phyloP scores from a whole-genome alignment of 2,329 filamentous ascomycete species.

The Cytospora chrysosperma region DNA sequence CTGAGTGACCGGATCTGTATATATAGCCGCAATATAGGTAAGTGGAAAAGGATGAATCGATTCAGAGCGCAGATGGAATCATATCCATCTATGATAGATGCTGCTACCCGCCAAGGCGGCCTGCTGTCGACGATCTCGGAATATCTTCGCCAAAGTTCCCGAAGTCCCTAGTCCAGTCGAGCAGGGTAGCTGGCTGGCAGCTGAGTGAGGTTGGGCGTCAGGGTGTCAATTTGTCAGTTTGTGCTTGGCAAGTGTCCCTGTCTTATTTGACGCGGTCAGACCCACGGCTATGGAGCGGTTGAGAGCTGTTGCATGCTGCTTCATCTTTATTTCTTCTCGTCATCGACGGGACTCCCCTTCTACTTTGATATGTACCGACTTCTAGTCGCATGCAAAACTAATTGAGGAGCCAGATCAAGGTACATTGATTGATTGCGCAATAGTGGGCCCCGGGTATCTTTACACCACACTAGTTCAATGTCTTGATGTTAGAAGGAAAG shows the following conservation, averaged over 20 bases:
- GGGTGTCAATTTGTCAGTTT: background rate
- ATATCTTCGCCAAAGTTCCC: background rate
- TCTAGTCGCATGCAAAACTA: background rate
- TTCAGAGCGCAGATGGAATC: background rate
- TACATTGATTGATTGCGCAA: background rate
- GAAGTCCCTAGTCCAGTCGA: too few species aligned
- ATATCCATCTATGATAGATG: background rate
- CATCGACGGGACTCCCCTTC: background rate
- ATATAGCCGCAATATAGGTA: background rate
- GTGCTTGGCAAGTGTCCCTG: background rate
- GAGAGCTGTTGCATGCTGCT: background rate
- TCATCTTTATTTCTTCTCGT: background rate
- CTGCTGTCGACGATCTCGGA: background rate
- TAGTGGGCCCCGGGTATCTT: background rate
- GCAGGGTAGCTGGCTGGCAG: background rate
- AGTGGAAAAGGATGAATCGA: background rate
- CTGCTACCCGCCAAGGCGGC: conserved; percentile 7
- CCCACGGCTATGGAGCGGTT: background rate
- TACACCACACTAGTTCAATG: background rate
- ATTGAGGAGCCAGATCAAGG: background rate
- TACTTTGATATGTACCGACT: background rate
- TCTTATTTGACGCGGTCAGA: background rate
- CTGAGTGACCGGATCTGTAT: background rate
- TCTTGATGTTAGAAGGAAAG: too few species aligned
- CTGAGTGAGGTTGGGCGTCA: background rate